A percentile compares a stretch with the other conserved stretches of the same genome.
phyloP scores from a whole-genome alignment of 768 basidiomycete species.

The Amanita pseudoporphyria region DNA sequence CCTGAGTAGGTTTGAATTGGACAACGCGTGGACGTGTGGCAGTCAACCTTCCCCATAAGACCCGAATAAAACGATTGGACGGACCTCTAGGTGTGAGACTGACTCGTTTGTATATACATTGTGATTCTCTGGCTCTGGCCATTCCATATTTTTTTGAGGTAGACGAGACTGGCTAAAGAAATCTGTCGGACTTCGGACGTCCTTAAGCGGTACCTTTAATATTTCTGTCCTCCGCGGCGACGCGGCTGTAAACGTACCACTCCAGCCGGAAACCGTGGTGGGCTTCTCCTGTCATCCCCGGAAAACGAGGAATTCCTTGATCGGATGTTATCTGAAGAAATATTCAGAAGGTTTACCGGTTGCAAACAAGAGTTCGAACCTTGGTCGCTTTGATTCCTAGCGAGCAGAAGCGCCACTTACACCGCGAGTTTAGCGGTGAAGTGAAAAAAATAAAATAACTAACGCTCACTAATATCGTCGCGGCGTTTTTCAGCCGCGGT shows the following conservation, averaged over 20 bases:
- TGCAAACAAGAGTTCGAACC: neutral
- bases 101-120: conserved; percentile 32
- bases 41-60: neutral
- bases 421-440: conserved; percentile 12
- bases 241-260: conserved; percentile 17
- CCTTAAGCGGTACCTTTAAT: conserved; percentile 15
- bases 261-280: conserved; percentile 35
- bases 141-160: conserved; percentile 34
- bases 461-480: conserved; percentile 47
- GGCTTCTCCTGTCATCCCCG: conserved; percentile 36
- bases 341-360: neutral
- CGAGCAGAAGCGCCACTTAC: conserved; percentile 36
- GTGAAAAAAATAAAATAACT: conserved; percentile 7
- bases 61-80: conserved; percentile 4
- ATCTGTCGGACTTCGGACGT: conserved; percentile 29
- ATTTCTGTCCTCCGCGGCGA: neutral
- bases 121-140: conserved; percentile 34
- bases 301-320: conserved; percentile 47
- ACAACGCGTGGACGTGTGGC: neutral
- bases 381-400: conserved; percentile 32
- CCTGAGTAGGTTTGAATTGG: conserved; percentile 6
- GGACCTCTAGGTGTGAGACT: conserved; percentile 35
- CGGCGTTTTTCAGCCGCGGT: conserved; percentile 56
- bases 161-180: conserved; percentile 32
- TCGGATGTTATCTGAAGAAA: conserved; percentile 19